Evolutionary conservation across 495 filamentous ascomycete species (phyloP).

Genomic region (Neurospora tetrasperma): DNA sequence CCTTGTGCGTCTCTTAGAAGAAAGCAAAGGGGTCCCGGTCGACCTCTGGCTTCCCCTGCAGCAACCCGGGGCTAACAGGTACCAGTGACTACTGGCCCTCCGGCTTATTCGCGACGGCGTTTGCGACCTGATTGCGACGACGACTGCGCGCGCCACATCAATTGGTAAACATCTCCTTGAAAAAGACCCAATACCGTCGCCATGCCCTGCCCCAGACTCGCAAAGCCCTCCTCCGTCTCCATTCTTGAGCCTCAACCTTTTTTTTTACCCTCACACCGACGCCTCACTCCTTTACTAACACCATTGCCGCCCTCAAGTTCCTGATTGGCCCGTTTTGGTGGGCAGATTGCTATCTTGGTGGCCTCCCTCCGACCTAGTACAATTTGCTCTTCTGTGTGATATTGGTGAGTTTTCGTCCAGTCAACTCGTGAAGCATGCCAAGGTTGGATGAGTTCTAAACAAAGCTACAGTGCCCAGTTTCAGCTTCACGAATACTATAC

Average conservation of each 20-base stretch:
- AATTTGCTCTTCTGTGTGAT: slow-evolving; percentile 33
- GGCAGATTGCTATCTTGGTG: slow-evolving; percentile 18
- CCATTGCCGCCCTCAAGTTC: slow-evolving; percentile 2
- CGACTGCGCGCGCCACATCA: neutral
- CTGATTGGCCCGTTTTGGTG: slow-evolving; percentile 21
- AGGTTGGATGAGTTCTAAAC: neutral
- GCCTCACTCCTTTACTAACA: slow-evolving; percentile 9
- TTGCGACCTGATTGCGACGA: neutral
- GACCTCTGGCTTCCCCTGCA: neutral
- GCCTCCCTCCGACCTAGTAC: slow-evolving; percentile 9
- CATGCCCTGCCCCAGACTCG: slow-evolving; percentile 20
- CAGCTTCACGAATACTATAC: neutral
- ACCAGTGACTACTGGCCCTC: neutral
- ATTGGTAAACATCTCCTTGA: slow-evolving; percentile 1
- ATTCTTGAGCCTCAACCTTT: slow-evolving; percentile 21
- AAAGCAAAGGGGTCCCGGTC: slow-evolving; percentile 14
- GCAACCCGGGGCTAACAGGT: neutral
- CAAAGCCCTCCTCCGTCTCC: slow-evolving; percentile 11
- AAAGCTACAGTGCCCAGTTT: neutral
- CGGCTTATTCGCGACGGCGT: neutral
- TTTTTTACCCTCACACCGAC: neutral
- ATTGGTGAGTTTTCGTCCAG: slow-evolving; percentile 41
- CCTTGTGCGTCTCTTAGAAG: slow-evolving; percentile 3
- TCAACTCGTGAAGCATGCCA: slow-evolving; percentile 3
- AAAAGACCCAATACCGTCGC: slow-evolving; percentile 11